A percentile compares a stretch with the other conserved stretches of the same genome.
These are phyloP conservation scores for Eucalyptus sp. DNA, from an alignment of 345 rosid species.

Conservation along the genomic window DNA sequence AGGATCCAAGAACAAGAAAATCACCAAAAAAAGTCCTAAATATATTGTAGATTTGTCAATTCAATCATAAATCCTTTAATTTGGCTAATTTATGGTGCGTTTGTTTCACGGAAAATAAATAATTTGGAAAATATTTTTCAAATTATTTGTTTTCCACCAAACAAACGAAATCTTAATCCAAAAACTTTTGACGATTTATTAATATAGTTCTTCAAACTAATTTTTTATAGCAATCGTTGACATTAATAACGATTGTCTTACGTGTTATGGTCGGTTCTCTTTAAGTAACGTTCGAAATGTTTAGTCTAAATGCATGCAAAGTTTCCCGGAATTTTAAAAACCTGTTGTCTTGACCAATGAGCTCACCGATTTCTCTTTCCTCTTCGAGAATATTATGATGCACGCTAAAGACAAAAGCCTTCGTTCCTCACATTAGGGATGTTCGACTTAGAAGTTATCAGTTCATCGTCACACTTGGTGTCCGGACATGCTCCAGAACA, in stretches of 20 bases:
- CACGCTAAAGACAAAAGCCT: background rate
- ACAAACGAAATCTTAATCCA: background rate
- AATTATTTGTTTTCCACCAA: too few relatives aligned
- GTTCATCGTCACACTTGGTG: background rate
- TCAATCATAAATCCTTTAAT: too few relatives aligned
- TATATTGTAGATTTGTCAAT: too few relatives aligned
- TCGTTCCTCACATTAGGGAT: background rate
- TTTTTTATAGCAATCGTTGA: too few relatives aligned
- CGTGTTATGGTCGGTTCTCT: background rate
- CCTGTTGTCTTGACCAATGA: background rate
- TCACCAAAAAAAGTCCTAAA: background rate
- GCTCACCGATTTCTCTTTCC: background rate
- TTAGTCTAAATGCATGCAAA: background rate
- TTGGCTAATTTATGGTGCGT: accelerated
- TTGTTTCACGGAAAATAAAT: too few relatives aligned
- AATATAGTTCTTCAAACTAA: too few relatives aligned
- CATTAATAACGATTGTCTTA: too few relatives aligned
- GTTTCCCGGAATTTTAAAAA: background rate
- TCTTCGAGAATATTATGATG: background rate
- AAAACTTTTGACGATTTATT: background rate
- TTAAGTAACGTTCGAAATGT: background rate
- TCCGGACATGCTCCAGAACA: background rate
- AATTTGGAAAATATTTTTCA: too few relatives aligned
- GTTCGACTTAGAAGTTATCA: background rate
- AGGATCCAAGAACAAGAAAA: background rate